Percentiles rank a stretch among this genome's conserved stretches.
phyloP scores from a whole-genome alignment of 345 rosid species.

The Eucalyptus cloeziana region DNA sequence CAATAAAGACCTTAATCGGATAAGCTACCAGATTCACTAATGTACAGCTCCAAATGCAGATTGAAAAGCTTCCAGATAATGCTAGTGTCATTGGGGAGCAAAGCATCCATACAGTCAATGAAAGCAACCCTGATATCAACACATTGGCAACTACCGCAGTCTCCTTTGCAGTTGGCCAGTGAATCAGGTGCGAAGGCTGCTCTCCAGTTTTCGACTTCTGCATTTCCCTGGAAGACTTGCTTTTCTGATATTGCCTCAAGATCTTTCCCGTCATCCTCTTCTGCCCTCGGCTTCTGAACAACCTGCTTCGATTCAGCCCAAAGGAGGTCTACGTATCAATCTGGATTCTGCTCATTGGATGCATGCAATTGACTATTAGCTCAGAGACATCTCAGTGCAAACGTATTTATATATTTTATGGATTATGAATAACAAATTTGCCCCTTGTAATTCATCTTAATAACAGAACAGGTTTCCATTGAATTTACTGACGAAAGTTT shows the following conservation, averaged over 20 bases:
- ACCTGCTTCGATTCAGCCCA: constrained; percentile 8
- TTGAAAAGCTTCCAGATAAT: neutral
- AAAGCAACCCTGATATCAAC: neutral
- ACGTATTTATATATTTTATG: neutral
- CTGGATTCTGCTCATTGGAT: neutral
- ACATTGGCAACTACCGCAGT: constrained; percentile 89
- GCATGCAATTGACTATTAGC: neutral
- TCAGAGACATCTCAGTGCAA: neutral
- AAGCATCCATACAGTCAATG: neutral
- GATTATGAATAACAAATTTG: neutral
- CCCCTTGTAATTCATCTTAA: neutral
- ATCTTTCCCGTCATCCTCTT: constrained; percentile 85
- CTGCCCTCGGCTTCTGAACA: constrained; percentile 33
- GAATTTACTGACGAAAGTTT: neutral
- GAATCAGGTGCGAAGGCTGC: constrained; percentile 78
- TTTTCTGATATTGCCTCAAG: constrained; percentile 74
- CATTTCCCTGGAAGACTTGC: constrained; percentile 68
- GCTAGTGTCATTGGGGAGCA: neutral
- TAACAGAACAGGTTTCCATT: neutral
- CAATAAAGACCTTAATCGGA: neutral
- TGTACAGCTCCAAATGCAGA: neutral
- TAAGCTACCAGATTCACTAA: neutral
- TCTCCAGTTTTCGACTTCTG: constrained; percentile 88
- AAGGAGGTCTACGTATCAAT: constrained; percentile 21
- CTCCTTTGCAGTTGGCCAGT: constrained; percentile 90